phyloP scores from a whole-genome alignment of 306 rosid species.

The Dicorynia guianensis region DNA sequence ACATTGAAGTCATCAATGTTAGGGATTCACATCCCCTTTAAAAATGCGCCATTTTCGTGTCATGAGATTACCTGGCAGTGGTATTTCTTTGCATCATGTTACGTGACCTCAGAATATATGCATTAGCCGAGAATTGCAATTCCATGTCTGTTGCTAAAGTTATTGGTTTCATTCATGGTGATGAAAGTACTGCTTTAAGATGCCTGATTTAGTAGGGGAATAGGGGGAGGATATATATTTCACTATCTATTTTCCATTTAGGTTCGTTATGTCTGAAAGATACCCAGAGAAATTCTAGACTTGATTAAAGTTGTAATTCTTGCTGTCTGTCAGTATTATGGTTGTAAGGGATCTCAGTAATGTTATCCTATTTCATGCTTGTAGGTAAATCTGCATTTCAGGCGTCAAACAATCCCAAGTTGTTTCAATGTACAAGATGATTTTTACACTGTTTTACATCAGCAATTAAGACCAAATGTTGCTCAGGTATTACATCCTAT shows the following conservation, averaged over 20 bases:
- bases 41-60: too few species aligned
- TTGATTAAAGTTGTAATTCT: constrained; percentile 5
- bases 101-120: neutral
- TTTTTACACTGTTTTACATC: constrained; percentile 17
- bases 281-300: neutral
- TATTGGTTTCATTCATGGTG: neutral
- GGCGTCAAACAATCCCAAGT: constrained; percentile 38
- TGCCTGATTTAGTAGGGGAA: neutral
- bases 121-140: neutral
- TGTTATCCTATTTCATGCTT: constrained; percentile 25
- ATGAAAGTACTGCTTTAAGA: neutral
- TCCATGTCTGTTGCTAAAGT: neutral
- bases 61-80: constrained; percentile 2
- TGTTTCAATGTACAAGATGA: constrained; percentile 45
- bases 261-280: neutral
- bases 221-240: neutral
- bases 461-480: neutral
- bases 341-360: neutral
- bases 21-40: too few species aligned
- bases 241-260: neutral
- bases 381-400: constrained; percentile 56
- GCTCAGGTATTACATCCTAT: too few species aligned
- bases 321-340: constrained; percentile 3
- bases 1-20: too few species aligned
- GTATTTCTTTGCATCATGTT: neutral